Percentiles rank a stretch among this genome's conserved stretches.
phyloP scores from a whole-genome alignment of 345 rosid species.

The Citrus unshiu region DNA sequence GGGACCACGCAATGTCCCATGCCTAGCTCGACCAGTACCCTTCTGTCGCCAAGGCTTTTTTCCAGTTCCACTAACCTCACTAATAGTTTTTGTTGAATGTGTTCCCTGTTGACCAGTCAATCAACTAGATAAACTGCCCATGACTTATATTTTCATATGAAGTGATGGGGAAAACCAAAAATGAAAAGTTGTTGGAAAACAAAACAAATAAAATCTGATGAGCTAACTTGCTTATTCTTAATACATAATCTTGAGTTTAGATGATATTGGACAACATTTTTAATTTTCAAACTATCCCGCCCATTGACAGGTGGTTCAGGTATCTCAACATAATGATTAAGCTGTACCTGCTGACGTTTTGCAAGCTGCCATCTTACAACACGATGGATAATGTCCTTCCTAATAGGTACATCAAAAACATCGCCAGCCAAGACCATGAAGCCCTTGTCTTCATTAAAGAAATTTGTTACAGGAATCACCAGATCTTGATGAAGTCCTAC shows the following conservation, averaged over 20 bases:
- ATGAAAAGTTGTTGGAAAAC: not conserved
- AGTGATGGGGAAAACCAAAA: too few relatives aligned
- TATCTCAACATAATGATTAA: slow-evolving; percentile 3
- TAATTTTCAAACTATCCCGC: not conserved
- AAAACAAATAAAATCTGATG: not conserved
- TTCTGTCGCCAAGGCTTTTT: slow-evolving; percentile 88
- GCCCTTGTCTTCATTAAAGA: slow-evolving; percentile 70
- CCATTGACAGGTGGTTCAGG: not conserved
- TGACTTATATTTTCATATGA: not conserved
- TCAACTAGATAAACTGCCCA: not conserved
- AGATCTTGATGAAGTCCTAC: slow-evolving; percentile 75
- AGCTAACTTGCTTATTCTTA: not conserved
- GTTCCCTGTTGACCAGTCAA: slow-evolving; percentile 55
- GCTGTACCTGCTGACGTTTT: slow-evolving; percentile 75
- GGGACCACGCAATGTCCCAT: slow-evolving; percentile 81
- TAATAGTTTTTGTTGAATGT: slow-evolving; percentile 89
- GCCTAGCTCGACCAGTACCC: slow-evolving; percentile 91
- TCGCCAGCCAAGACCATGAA: slow-evolving; percentile 87
- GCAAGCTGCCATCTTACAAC: slow-evolving; percentile 93
- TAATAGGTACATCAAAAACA: slow-evolving; percentile 87
- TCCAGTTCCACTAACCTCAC: slow-evolving; percentile 97
- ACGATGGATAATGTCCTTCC: slow-evolving; percentile 87
- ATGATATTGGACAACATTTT: not conserved
- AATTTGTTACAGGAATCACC: slow-evolving; percentile 78
- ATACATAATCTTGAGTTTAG: not conserved